Evolutionary conservation across 2,329 filamentous ascomycete species (phyloP).

Genomic region (Fusarium miscanthi): DNA sequence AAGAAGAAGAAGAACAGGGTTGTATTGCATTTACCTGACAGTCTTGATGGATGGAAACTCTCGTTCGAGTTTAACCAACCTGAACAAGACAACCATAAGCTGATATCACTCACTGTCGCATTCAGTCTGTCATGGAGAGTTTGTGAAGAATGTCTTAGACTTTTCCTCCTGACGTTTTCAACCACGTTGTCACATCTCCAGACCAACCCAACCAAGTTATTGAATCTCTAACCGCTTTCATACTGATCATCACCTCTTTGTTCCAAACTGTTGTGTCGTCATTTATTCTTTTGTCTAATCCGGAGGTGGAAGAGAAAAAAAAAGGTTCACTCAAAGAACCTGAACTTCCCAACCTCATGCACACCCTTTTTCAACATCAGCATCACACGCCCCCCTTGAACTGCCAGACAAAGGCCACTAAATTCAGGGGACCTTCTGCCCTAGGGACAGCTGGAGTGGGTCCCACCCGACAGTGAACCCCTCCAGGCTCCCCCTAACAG

Average conservation of each 20-base stretch:
- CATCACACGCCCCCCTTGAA: neutral
- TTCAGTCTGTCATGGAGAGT: neutral
- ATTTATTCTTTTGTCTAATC: neutral
- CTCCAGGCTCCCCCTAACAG: slow-evolving; percentile 6
- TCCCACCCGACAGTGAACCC: neutral
- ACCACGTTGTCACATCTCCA: slow-evolving; percentile 18
- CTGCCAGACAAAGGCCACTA: slow-evolving; percentile 11
- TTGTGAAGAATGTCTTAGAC: slow-evolving; percentile 16
- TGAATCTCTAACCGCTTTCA: neutral
- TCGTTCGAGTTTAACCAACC: neutral
- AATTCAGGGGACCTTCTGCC: slow-evolving; percentile 33
- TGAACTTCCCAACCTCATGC: slow-evolving; percentile 13
- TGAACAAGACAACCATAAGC: neutral
- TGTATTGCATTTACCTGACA: neutral
- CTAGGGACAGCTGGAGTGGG: slow-evolving; percentile 16
- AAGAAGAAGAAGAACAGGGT: neutral
- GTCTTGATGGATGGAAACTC: neutral
- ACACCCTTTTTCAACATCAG: neutral
- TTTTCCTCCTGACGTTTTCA: slow-evolving; percentile 25
- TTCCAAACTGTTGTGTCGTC: neutral
- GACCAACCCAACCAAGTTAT: slow-evolving; percentile 7
- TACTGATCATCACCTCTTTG: neutral
- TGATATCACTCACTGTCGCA: neutral
- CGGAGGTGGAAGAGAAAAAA: neutral
- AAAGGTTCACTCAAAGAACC: slow-evolving; percentile 15